Evolutionary conservation across 495 filamentous ascomycete genomes (phyloP), one percentile per base, ranked within the genome.

Genomic region (Letharia columbiana): DNA sequence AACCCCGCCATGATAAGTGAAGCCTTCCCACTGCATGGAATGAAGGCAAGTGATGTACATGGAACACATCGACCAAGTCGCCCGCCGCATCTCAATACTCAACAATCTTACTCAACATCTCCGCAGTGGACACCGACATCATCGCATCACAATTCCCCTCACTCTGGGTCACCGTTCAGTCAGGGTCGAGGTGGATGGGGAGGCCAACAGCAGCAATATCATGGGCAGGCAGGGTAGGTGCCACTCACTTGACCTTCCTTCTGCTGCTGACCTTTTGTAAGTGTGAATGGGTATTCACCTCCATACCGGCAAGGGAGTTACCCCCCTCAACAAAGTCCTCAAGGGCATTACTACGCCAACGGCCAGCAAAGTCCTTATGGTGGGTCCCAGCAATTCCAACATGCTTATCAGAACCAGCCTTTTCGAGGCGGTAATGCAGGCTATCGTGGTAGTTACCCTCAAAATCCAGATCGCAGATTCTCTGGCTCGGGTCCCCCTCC

Each of bases 81-180:
- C 44, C 73, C 75, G 49, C 72, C 77, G 33, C 75, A 74, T 67
- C 63, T 75, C 52, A 80, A 82, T 65, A 75, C 76, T 28, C 76
- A 81, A 41, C 79, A 81, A 54, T 52, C 72, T 18, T 83, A 84
- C 70, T 78, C 83, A 39, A 80, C 81, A 41, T 86, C 86, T 31
- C 81, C 87, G 9, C 83, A 84, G 23, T 82, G 84, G 49, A 85
- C 81, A 40, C 82, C 86, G 44, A 80, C 77, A 61, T 82, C 81
- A 45, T 87, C 86, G n/a, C 83, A 83, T 68, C 85, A 86, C 67
- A 83, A 81, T 33, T 91, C 87, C 13, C 89, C 90, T 45, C 83
- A 83, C 49, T 80, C 83, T 12, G 80, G 83, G 60, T 91, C 89
- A 37, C 87, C 89, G 2, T 87, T 87, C 73, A 77, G 75, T 47